Percentiles rank a stretch among this genome's conserved stretches.
These are phyloP conservation scores for Sparassis latifolia DNA, from an alignment of 1,284 basidiomycete genomes.

Conservation along the genomic window DNA sequence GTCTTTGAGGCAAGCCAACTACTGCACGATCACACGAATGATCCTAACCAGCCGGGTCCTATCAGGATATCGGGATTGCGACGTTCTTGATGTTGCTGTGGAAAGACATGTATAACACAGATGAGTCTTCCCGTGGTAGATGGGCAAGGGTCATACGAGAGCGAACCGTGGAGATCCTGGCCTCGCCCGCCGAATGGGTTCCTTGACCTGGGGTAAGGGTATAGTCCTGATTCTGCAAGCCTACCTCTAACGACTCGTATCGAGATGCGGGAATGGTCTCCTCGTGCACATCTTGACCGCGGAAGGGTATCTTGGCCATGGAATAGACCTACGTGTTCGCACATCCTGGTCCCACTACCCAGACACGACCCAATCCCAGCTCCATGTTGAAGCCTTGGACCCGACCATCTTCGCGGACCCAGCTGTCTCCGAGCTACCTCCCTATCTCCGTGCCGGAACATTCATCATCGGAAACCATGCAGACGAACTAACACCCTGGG, in stretches of 20 bases:
- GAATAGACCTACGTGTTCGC: conserved; percentile 74
- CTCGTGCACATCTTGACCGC: conserved; percentile 78
- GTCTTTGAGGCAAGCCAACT: conserved; percentile 64
- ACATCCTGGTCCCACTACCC: conserved; percentile 76
- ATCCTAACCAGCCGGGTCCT: background rate
- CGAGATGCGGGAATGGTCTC: conserved; percentile 83
- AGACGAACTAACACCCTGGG: conserved; percentile 92
- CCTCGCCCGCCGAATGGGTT: conserved; percentile 79
- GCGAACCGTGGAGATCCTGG: conserved; percentile 61
- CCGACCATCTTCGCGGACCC: conserved; percentile 33
- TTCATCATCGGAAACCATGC: conserved; percentile 96
- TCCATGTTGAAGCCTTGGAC: conserved; percentile 64
- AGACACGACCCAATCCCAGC: conserved; percentile 41
- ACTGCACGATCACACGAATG: background rate
- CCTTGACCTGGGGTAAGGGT: conserved; percentile 74
- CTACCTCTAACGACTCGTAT: no score
- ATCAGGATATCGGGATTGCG: conserved; percentile 83
- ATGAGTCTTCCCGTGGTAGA: conserved; percentile 7
- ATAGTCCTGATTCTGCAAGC: no score
- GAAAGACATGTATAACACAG: conserved; percentile 59
- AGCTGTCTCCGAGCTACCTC: conserved; percentile 4
- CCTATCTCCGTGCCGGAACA: conserved; percentile 32
- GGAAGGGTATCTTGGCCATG: conserved; percentile 82
- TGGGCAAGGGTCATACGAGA: conserved; percentile 10
- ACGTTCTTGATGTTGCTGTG: conserved; percentile 91